Evolutionary conservation across 768 basidiomycete species (phyloP), one percentile per base, ranked within the genome.

Genomic region (Agaricus blazei): DNA sequence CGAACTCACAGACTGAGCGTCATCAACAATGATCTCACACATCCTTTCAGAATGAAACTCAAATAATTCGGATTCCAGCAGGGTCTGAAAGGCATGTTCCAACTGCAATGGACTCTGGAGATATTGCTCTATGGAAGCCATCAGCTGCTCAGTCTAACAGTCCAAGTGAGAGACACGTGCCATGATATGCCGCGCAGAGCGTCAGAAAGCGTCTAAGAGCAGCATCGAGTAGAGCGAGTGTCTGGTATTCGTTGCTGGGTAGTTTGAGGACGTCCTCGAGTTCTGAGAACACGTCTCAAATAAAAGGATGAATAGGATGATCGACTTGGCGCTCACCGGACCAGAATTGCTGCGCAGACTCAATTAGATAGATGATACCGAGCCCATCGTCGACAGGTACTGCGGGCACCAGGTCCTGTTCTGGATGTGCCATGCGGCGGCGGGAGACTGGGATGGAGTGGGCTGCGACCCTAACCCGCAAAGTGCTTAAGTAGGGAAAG

Each of bases 1-100:
- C 9, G 31, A 28, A 68, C 84, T 64, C 65, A 93, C 89, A 64
- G 77, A 75, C 65, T 80, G 77, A 11, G 81, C 81, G 62, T 91
- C 85, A 47, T 85, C 78, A 37, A 88, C 73, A 47, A 93, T 73
- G 41, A 89, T 79, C 60, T 92, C 88, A 53, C 86, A 83, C 90
- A 95, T 95, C 34, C 96, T 76, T 65, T 94, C 93, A 3, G 91
- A 93, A 68, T 98, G 93, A 64, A 90, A 95, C 2, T 80, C 69
- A 63, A 98, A 97, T 40, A 98, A 78, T 64, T 95, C 93, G 0
- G 91, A 93, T 52, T 84, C 81, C 41, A 95, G 73, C 11, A 98
- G 72, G 29, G 88, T 70, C 40, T 79, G 73, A 61, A 88, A 88
- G 9, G 93, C 93, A 66, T 93, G 87, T 58, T 93, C 83, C 45